Conservation (phyloP, 805 yeast genomes). For the Scheffersomyces amazonensis region DNA sequence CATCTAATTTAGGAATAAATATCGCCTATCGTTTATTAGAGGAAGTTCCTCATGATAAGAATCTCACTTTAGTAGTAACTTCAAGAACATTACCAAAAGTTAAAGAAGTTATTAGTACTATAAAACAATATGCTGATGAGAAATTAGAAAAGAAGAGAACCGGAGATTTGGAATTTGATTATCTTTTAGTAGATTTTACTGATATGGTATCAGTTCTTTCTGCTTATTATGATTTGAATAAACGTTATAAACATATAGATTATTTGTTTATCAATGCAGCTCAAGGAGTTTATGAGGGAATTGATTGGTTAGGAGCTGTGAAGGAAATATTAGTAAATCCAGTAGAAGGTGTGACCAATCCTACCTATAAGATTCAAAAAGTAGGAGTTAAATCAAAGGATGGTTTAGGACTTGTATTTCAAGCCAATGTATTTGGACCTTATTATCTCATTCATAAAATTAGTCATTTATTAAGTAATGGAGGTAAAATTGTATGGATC, state of each 20-base stretch:
- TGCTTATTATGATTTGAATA: slow-evolving; percentile 68
- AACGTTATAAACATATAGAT: slow-evolving; percentile 66
- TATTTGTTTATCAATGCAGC: slow-evolving; percentile 86
- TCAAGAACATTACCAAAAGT: slow-evolving; percentile 87
- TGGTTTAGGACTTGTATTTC: slow-evolving; percentile 83
- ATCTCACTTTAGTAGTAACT: slow-evolving; percentile 80
- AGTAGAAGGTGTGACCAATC: slow-evolving; percentile 80
- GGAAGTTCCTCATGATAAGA: slow-evolving; percentile 47
- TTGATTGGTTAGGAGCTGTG: slow-evolving; percentile 80
- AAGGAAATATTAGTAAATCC: slow-evolving; percentile 67
- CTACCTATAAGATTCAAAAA: slow-evolving; percentile 79
- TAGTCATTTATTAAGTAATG: slow-evolving; percentile 50
- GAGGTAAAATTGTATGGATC: slow-evolving; percentile 79
- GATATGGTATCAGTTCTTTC: slow-evolving; percentile 80
- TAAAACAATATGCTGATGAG: slow-evolving; percentile 41
- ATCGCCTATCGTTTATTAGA: slow-evolving; percentile 79
- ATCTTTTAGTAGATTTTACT: slow-evolving; percentile 83
- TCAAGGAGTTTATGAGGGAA: slow-evolving; percentile 81
- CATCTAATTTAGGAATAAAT: slow-evolving; percentile 77
- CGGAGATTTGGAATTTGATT: slow-evolving; percentile 78
- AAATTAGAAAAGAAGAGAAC: slow-evolving; percentile 35
- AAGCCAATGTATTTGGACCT: slow-evolving; percentile 96
- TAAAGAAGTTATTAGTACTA: slow-evolving; percentile 62
- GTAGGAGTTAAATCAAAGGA: slow-evolving; percentile 75
- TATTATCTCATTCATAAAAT: slow-evolving; percentile 76